phyloP scores from a whole-genome alignment of 148 eudicot species.

The Polygonum maritimum region DNA sequence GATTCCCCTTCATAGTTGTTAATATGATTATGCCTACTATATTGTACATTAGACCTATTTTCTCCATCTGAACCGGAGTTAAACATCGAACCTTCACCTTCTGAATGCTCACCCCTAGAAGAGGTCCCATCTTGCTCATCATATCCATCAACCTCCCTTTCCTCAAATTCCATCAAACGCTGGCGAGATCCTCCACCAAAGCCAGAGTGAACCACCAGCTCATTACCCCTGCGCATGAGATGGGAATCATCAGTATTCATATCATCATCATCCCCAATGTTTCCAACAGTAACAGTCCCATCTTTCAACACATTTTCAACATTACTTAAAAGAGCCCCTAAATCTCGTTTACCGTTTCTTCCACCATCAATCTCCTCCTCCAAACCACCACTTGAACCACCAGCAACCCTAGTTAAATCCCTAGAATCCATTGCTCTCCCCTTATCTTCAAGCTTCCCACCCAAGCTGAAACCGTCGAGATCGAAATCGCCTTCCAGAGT shows the following conservation, averaged over 20 bases:
- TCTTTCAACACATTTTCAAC: constrained; percentile 25
- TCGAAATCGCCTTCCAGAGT: constrained; percentile 23
- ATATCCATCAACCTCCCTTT: constrained; percentile 34
- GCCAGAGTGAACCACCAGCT: background rate
- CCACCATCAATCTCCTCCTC: constrained; percentile 1
- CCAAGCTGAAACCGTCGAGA: constrained; percentile 39
- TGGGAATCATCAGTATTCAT: constrained; percentile 9
- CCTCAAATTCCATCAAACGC: constrained; percentile 16
- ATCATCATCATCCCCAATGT: constrained; percentile 6
- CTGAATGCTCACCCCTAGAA: constrained; percentile 70
- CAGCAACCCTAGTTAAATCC: background rate
- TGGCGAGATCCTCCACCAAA: constrained; percentile 11
- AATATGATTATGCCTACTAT: constrained; percentile 20
- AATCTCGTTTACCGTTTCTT: constrained; percentile 24
- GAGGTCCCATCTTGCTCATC: constrained; percentile 46
- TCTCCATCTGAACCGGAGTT: constrained; percentile 64
- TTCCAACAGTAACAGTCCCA: constrained; percentile 18
- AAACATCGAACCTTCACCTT: constrained; percentile 86
- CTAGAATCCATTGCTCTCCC: constrained; percentile 10
- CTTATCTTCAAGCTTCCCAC: constrained; percentile 31
- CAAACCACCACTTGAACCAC: constrained; percentile 15
- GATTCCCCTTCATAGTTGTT: constrained; percentile 16
- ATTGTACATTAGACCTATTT: constrained; percentile 25
- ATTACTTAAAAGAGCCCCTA: constrained; percentile 24
- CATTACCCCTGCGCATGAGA: constrained; percentile 3